Evolutionary conservation across 2,329 filamentous ascomycete species (phyloP).

Genomic region (Chaetomium olivaceum): DNA sequence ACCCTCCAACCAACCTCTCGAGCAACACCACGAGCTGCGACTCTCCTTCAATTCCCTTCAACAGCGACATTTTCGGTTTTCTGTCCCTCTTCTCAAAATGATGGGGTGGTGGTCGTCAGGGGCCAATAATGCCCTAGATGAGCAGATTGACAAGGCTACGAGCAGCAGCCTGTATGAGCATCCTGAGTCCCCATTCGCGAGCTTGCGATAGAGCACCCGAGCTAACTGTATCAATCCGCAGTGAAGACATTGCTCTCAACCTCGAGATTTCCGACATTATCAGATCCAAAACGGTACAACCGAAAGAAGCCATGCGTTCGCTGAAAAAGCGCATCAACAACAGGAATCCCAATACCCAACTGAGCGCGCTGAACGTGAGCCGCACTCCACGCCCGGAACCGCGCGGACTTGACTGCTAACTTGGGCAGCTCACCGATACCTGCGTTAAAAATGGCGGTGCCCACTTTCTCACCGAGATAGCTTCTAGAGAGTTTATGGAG

Average conservation of each 20-base stretch:
- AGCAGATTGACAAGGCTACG: slow-evolving; percentile 95
- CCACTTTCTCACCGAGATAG: slow-evolving; percentile 93
- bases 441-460: slow-evolving; percentile 97
- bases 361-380: slow-evolving; percentile 85
- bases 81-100: slow-evolving; percentile 46
- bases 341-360: slow-evolving; percentile 95
- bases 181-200: neutral
- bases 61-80: neutral
- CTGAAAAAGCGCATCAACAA: slow-evolving; percentile 92
- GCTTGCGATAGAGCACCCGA: neutral
- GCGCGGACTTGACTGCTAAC: slow-evolving; percentile 19
- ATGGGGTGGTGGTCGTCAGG: slow-evolving; percentile 98
- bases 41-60: neutral
- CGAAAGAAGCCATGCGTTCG: slow-evolving; percentile 96
- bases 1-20: neutral
- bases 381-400: neutral
- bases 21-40: neutral
- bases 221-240: slow-evolving; percentile 40
- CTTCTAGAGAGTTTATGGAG: slow-evolving; percentile 97
- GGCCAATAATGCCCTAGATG: slow-evolving; percentile 86
- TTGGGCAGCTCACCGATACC: slow-evolving; percentile 79
- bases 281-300: slow-evolving; percentile 93
- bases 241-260: slow-evolving; percentile 95
- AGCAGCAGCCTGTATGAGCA: slow-evolving; percentile 79
- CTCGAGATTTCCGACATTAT: slow-evolving; percentile 98